Evolutionary conservation across 345 rosid species (phyloP).

Genomic region (Clausena lansium): DNA sequence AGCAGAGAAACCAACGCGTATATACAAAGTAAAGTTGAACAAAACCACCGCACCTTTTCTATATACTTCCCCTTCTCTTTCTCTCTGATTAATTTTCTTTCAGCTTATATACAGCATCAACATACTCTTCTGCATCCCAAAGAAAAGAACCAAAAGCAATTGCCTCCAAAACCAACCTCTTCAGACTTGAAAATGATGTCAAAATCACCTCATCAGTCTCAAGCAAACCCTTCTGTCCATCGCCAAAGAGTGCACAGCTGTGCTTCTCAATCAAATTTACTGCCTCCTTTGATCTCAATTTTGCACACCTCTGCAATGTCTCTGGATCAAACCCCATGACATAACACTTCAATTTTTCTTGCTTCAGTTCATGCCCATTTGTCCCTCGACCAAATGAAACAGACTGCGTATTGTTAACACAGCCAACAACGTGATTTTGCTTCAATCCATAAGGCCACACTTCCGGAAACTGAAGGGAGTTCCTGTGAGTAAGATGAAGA

Average conservation of each 20-base stretch:
- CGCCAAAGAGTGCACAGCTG: slow-evolving; percentile 64
- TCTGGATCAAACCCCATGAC: slow-evolving; percentile 66
- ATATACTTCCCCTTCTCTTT: not conserved
- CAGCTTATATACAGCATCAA: slow-evolving; percentile 62
- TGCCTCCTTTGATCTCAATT: slow-evolving; percentile 66
- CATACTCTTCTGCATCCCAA: slow-evolving; percentile 87
- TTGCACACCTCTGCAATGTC: slow-evolving; percentile 67
- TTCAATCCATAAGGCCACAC: slow-evolving; percentile 25
- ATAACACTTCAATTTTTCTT: slow-evolving; percentile 54
- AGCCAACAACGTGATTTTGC: slow-evolving; percentile 45
- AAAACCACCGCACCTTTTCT: not conserved
- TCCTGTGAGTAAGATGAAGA: slow-evolving; percentile 20
- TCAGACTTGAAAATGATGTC: slow-evolving; percentile 84
- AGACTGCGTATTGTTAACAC: slow-evolving; percentile 8
- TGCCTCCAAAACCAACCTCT: slow-evolving; percentile 86
- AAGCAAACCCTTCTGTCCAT: slow-evolving; percentile 32
- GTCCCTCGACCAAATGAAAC: slow-evolving; percentile 24
- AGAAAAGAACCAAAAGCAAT: slow-evolving; percentile 91
- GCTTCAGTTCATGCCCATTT: slow-evolving; percentile 15
- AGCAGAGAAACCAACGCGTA: slow-evolving; percentile 14
- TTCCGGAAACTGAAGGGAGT: slow-evolving; percentile 38
- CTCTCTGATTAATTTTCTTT: slow-evolving; percentile 31
- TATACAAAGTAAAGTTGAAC: slow-evolving; percentile 17
- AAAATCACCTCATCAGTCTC: slow-evolving; percentile 46
- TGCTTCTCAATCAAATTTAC: slow-evolving; percentile 71